Conservation (phyloP, 192 early-diverging fungal species). For the Globomyces pollinis-pini region DNA sequence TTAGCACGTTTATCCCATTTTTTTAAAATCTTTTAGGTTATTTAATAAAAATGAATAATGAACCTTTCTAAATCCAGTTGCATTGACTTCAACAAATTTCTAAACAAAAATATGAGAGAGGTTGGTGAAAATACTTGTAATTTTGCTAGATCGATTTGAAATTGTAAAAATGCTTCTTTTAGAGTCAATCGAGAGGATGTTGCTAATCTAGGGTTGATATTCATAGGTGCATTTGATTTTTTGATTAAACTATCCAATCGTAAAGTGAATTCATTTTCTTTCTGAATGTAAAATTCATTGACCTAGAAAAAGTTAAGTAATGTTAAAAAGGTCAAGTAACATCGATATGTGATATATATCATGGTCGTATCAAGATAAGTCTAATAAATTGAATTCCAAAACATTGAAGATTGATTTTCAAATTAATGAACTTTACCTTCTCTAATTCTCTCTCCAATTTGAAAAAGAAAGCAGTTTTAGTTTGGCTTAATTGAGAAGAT, state of each 20-base stretch:
- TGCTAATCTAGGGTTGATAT: conserved; percentile 23
- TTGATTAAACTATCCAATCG: conserved; percentile 65
- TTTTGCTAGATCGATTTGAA: conserved; percentile 89
- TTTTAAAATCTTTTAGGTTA: conserved; percentile 98
- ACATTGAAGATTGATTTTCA: background rate
- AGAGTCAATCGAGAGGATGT: conserved; percentile 10
- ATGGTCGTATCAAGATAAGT: background rate
- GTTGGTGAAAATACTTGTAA: conserved; percentile 60
- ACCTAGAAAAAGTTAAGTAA: conserved; percentile 48
- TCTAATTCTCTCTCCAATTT: conserved; percentile 96
- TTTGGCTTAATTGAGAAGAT: no score
- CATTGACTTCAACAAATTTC: conserved; percentile 97
- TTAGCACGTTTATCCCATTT: conserved; percentile 99
- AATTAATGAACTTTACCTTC: conserved; percentile 45
- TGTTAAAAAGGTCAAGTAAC: no score
- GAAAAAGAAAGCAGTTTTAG: conserved; percentile 95
- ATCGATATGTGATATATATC: no score
- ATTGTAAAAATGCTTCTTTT: conserved; percentile 83
- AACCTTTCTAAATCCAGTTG: conserved; percentile 92
- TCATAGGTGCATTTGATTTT: conserved; percentile 29
- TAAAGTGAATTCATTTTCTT: conserved; percentile 88
- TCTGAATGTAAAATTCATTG: conserved; percentile 94
- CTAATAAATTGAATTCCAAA: background rate
- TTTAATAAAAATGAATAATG: no score
- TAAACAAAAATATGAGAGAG: no score